These are phyloP conservation scores for Coemansia erecta DNA, from an alignment of 192 early-diverging fungal genomes.

Conservation along the genomic window DNA sequence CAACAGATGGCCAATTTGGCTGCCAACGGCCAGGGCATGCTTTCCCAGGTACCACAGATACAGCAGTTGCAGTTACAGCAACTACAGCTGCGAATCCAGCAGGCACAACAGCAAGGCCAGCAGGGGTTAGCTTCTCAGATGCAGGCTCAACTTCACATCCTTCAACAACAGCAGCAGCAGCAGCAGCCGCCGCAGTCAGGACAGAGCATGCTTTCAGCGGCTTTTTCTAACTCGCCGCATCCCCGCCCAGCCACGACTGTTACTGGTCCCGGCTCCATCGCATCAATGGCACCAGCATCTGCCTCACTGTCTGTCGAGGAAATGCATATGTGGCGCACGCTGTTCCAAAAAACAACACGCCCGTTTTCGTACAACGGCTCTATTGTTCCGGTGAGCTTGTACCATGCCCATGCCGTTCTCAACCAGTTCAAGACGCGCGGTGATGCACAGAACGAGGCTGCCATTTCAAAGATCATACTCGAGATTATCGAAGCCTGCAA, in stretches of 20 bases:
- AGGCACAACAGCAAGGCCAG: slow-evolving; percentile 20
- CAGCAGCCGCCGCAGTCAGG: background rate
- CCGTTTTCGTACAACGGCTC: slow-evolving; percentile 19
- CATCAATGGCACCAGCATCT: background rate
- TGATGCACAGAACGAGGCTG: slow-evolving; percentile 11
- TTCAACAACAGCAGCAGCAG: slow-evolving; percentile 16
- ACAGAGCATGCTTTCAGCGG: background rate
- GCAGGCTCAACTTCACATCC: slow-evolving; percentile 11
- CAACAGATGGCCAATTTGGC: background rate
- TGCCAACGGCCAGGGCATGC: background rate
- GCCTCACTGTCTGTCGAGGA: slow-evolving; percentile 11
- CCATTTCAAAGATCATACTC: slow-evolving; percentile 13
- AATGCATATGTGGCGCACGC: slow-evolving; percentile 16
- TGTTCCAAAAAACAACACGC: slow-evolving; percentile 17
- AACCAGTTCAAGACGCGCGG: slow-evolving; percentile 9
- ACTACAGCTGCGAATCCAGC: slow-evolving; percentile 16
- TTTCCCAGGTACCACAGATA: background rate
- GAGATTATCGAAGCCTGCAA: slow-evolving; percentile 13
- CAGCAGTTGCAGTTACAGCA: slow-evolving; percentile 6
- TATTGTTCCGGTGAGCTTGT: slow-evolving; percentile 5
- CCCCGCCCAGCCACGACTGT: background rate
- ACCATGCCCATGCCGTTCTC: slow-evolving; percentile 9
- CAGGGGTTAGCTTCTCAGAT: slow-evolving; percentile 9
- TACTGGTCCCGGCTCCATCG: slow-evolving; percentile 1
- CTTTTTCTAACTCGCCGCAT: background rate